These are phyloP conservation scores for Coemansia sp. DNA, from an alignment of 192 early-diverging fungal genomes.

Conservation along the genomic window DNA sequence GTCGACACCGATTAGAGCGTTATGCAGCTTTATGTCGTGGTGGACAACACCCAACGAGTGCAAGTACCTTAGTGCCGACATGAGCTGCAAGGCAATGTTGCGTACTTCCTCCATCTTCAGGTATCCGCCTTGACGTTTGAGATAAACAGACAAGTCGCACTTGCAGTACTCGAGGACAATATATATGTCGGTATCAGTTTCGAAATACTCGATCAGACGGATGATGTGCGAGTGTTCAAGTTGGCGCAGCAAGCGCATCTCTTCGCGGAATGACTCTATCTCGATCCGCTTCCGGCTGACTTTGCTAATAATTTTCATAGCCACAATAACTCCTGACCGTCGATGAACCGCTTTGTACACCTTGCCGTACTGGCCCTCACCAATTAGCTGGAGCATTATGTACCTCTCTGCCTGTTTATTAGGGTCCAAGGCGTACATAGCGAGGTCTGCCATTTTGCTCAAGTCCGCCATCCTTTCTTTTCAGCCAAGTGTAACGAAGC, in stretches of 20 bases:
- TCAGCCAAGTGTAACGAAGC: background rate
- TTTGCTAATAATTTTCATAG: slow-evolving; percentile 57
- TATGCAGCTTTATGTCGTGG: slow-evolving; percentile 71
- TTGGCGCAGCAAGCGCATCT: slow-evolving; percentile 53
- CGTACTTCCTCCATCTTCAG: slow-evolving; percentile 50
- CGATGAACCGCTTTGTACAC: slow-evolving; percentile 53
- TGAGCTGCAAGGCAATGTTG: slow-evolving; percentile 55
- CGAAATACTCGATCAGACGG: slow-evolving; percentile 56
- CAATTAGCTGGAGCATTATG: slow-evolving; percentile 53
- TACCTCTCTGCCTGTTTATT: slow-evolving; percentile 29
- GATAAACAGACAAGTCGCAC: slow-evolving; percentile 49
- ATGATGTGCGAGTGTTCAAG: slow-evolving; percentile 55
- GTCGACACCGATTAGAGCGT: slow-evolving; percentile 66
- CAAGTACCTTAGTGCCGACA: slow-evolving; percentile 65
- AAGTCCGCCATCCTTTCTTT: background rate
- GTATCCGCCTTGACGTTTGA: slow-evolving; percentile 42
- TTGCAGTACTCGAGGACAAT: slow-evolving; percentile 58
- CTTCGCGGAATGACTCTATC: slow-evolving; percentile 55
- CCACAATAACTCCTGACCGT: slow-evolving; percentile 38
- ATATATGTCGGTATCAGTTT: slow-evolving; percentile 50
- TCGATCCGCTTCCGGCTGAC: slow-evolving; percentile 38
- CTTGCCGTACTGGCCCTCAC: slow-evolving; percentile 59
- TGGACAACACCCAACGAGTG: slow-evolving; percentile 72
- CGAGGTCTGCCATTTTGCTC: background rate
- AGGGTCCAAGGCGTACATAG: background rate